phyloP scores from a whole-genome alignment of 2,329 filamentous ascomycete species.

The Fusarium cicatricum region DNA sequence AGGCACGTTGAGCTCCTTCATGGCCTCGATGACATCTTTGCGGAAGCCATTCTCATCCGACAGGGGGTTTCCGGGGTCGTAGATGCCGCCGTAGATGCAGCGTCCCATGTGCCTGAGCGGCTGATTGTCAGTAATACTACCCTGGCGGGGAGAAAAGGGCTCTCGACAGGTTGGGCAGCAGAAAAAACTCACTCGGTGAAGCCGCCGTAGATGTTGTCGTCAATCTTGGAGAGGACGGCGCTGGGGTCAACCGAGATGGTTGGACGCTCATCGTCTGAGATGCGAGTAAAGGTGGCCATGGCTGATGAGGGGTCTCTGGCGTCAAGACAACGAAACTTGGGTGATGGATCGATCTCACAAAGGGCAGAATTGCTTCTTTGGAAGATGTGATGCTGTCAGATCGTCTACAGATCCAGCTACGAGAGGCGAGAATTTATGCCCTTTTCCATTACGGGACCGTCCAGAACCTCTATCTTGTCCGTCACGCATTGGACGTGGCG shows the following conservation, averaged over 20 bases:
- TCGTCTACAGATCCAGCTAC: not conserved
- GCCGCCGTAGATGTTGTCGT: conserved; percentile 83
- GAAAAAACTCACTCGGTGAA: conserved; percentile 76
- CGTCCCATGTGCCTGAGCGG: conserved; percentile 80
- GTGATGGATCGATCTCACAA: not conserved
- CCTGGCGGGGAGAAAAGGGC: conserved; percentile 1
- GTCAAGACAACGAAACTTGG: too few species aligned
- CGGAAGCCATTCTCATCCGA: conserved; percentile 80
- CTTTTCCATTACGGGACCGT: not conserved
- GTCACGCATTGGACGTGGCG: too few species aligned
- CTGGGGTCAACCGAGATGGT: conserved; percentile 71
- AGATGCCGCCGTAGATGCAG: conserved; percentile 88
- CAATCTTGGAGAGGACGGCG: conserved; percentile 75
- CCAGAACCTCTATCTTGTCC: not conserved
- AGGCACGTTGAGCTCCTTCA: conserved; percentile 77
- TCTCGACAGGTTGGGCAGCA: not conserved
- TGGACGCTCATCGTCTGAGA: conserved; percentile 66
- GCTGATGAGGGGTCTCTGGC: too few species aligned
- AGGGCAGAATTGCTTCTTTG: not conserved
- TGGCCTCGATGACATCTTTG: conserved; percentile 77
- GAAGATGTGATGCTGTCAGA: not conserved
- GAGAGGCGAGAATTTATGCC: conserved; percentile 5
- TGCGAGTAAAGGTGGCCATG: conserved; percentile 79
- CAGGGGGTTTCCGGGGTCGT: conserved; percentile 78
- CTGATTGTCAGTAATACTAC: conserved; percentile 19